Evolutionary conservation across 257 asterid species (phyloP).

Genomic region (Ajuga chamaepitys): DNA sequence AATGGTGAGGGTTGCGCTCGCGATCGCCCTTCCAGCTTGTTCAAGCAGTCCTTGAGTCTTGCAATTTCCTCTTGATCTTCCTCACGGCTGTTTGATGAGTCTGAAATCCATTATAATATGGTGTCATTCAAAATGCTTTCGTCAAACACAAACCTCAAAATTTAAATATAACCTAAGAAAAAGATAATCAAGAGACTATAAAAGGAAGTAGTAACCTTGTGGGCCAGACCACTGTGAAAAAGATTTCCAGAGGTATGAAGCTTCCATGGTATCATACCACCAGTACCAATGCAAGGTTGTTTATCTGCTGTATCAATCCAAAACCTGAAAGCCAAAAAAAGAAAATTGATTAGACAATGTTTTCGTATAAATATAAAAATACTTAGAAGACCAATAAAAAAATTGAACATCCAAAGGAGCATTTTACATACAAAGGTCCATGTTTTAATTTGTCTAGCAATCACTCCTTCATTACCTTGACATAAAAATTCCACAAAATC

Average conservation of each 20-base stretch:
- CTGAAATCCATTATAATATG: neutral
- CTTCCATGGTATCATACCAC: slow-evolving; percentile 96
- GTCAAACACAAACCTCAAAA: too few relatives aligned
- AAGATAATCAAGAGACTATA: too few relatives aligned
- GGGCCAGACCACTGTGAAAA: slow-evolving; percentile 94
- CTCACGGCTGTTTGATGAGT: too few relatives aligned
- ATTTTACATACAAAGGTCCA: slow-evolving; percentile 73
- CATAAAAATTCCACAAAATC: neutral
- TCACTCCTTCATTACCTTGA: slow-evolving; percentile 80
- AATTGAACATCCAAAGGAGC: neutral
- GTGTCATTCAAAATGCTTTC: neutral
- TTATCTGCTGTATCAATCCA: slow-evolving; percentile 99
- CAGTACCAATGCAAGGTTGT: slow-evolving; percentile 98
- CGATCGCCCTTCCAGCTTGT: too few relatives aligned
- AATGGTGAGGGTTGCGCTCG: too few relatives aligned
- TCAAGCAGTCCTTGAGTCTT: too few relatives aligned
- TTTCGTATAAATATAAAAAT: neutral
- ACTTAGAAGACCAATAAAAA: neutral
- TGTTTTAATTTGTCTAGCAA: slow-evolving; percentile 71
- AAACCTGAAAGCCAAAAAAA: slow-evolving; percentile 43
- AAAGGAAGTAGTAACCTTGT: slow-evolving; percentile 60
- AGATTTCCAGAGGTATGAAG: slow-evolving; percentile 81
- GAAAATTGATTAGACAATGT: neutral
- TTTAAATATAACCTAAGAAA: neutral
- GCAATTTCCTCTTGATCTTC: too few relatives aligned